Conservation (phyloP, 441 rosid genomes). For the Gossypium gossypioides region DNA sequence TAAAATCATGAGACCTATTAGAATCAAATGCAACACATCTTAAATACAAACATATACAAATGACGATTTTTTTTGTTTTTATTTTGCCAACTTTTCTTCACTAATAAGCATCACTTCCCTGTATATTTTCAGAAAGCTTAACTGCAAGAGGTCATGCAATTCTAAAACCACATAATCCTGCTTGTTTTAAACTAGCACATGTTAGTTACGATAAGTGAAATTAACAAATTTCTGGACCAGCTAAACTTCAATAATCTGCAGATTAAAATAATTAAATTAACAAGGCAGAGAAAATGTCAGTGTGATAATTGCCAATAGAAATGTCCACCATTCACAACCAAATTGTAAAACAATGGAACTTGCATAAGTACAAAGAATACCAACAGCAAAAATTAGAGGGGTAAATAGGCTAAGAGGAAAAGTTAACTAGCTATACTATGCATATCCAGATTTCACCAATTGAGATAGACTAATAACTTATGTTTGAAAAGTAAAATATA, state of each 20-base stretch:
- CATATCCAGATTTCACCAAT: not conserved
- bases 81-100: slow-evolving; percentile 3
- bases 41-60: not conserved
- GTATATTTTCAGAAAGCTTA: not conserved
- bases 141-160: not conserved
- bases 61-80: not conserved
- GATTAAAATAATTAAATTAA: not conserved
- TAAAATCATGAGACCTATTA: not conserved
- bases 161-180: not conserved
- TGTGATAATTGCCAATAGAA: not conserved
- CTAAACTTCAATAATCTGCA: not conserved
- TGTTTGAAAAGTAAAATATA: not conserved
- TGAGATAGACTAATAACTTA: not conserved
- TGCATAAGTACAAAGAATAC: not conserved
- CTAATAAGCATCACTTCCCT: slow-evolving; percentile 2
- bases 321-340: not conserved
- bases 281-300: not conserved
- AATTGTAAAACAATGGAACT: not conserved
- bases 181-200: not conserved
- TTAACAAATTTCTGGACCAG: not conserved
- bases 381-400: not conserved
- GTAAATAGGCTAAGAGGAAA: not conserved
- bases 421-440: not conserved
- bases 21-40: slow-evolving; percentile 3
- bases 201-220: not conserved